Conservation (phyloP, 257 asterid genomes). For the Solanum okadae region DNA sequence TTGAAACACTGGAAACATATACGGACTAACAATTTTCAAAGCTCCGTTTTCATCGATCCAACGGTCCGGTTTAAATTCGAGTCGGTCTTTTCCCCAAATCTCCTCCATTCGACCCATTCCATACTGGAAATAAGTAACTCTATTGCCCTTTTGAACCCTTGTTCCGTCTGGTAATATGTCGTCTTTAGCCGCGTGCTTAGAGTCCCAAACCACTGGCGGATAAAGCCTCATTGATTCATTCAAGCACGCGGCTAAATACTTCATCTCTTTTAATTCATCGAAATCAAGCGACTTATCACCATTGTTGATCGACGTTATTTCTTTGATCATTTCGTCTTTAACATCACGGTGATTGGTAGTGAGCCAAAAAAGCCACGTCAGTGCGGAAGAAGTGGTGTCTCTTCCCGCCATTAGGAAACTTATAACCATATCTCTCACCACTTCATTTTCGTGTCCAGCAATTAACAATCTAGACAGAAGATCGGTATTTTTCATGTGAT, state of each 20-base stretch:
- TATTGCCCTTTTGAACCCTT: neutral
- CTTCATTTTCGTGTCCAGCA: neutral
- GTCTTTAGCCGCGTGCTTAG: slow-evolving; percentile 9
- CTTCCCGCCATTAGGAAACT: slow-evolving; percentile 8
- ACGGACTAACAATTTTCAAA: neutral
- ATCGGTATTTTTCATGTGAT: neutral
- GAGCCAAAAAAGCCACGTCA: neutral
- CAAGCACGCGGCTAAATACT: slow-evolving; percentile 41
- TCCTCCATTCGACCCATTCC: slow-evolving; percentile 14
- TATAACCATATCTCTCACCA: slow-evolving; percentile 12
- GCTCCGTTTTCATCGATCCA: slow-evolving; percentile 3
- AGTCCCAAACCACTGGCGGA: slow-evolving; percentile 91
- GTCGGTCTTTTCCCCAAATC: slow-evolving; percentile 11
- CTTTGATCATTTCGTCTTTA: neutral
- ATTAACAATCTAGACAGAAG: neutral
- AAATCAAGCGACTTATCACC: neutral
- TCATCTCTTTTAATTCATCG: slow-evolving; percentile 31
- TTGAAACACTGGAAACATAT: slow-evolving; percentile 6
- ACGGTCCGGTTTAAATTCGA: slow-evolving; percentile 13
- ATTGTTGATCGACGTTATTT: neutral
- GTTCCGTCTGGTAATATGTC: slow-evolving; percentile 79
- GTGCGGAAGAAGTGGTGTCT: neutral
- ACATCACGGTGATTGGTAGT: neutral
- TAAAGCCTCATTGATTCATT: slow-evolving; percentile 77
- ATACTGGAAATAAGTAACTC: neutral